These are phyloP conservation scores for Capronia americana DNA, from an alignment of 2,329 filamentous ascomycete genomes.

Conservation along the genomic window DNA sequence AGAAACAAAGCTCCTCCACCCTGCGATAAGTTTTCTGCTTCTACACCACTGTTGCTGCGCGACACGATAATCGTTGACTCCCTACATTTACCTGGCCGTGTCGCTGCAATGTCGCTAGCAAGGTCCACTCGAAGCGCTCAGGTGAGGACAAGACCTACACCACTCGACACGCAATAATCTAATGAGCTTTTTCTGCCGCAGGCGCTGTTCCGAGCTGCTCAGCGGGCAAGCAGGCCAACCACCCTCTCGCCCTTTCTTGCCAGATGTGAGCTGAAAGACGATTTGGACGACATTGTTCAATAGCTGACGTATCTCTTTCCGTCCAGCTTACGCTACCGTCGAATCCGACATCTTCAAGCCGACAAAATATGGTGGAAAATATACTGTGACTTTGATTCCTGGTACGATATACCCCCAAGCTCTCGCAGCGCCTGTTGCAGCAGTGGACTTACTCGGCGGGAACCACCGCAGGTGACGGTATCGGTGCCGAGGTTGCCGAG, in stretches of 20 bases:
- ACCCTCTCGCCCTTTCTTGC: conserved; percentile 32
- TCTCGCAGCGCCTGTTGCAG: neutral
- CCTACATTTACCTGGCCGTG: conserved; percentile 6
- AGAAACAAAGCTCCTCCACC: conserved; percentile 13
- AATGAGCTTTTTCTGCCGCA: conserved; percentile 31
- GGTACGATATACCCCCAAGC: conserved; percentile 59
- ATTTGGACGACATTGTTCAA: neutral
- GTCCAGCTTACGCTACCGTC: conserved; percentile 67
- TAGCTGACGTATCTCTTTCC: conserved; percentile 7
- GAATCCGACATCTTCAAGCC: conserved; percentile 98
- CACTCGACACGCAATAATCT: conserved; percentile 3
- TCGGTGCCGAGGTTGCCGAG: conserved; percentile 96
- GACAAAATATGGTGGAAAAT: conserved; percentile 98
- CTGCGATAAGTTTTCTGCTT: conserved; percentile 16
- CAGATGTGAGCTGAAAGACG: conserved; percentile 33
- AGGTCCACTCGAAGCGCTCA: conserved; percentile 37
- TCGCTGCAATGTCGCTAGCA: conserved; percentile 37
- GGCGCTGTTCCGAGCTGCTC: conserved; percentile 39
- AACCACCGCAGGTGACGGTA: conserved; percentile 73
- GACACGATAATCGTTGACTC: conserved; percentile 9
- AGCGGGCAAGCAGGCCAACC: conserved; percentile 30
- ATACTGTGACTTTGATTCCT: conserved; percentile 97
- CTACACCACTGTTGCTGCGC: conserved; percentile 8
- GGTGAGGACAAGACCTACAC: conserved; percentile 24
- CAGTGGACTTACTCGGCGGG: conserved; percentile 22